Evolutionary conservation across 306 rosid genomes (phyloP), one percentile per base, ranked within the genome.

Genomic region (Cucumis cinereus): DNA sequence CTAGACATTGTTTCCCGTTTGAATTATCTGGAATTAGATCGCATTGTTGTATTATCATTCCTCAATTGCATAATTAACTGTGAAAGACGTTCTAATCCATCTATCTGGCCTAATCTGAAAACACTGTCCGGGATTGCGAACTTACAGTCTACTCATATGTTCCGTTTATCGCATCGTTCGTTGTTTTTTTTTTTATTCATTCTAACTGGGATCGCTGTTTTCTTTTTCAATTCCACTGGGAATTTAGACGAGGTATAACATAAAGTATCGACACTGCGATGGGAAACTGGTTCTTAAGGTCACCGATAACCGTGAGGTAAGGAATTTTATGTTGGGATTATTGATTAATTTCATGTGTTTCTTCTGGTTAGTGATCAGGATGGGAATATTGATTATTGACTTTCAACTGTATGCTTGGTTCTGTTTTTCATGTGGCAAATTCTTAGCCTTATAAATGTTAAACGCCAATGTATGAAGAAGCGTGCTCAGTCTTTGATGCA

Each of bases 251-350:
- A 85, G 92, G 57, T 92, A 88, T 83, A 90, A 81, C 41, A 82
- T 90, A 89, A 92, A 92, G 84, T 92, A 92, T 77, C 79, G 97
- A 60, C 92, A 92, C 66, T 88, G 89, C 79, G 96, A 92, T 62
- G 92, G 96, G 35, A 92, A 86, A 79, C 79, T 90, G 88, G 92
- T 87, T 54, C 91, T 90, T 74, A 90, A 92, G 81, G 93, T 90
- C 88, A 86, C 93, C 9, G 92, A 92, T 80, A 85, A 90, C 35
- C 79, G 81, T 40, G 87, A 90, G 89, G 98, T 92, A 69, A 75
- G 69, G 3, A 30, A 73, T 77, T 68, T 5, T 77, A 22, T 43
- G 14, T 81, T 12, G 30, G 62, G 59, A 23, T 58, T 15, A n/a
- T 70, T 57, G 68, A 72, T 72, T 52, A 30, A 72, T 47, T 8